These are phyloP conservation scores for Suillus sp. DNA, from an alignment of 768 basidiomycete genomes.

Conservation along the genomic window DNA sequence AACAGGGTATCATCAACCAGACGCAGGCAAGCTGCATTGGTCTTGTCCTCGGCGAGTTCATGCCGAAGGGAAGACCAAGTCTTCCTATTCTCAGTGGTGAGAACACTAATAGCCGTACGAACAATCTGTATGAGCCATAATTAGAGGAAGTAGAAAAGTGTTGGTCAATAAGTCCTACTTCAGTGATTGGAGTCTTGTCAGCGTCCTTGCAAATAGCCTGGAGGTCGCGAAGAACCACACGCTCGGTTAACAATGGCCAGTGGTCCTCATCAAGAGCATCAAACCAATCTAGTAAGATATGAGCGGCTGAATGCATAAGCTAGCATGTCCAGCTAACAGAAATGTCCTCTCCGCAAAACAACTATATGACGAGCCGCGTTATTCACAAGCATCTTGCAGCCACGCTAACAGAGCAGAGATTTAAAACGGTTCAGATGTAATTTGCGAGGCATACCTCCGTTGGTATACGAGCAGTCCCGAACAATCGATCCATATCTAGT, in stretches of 20 bases:
- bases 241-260: conserved; percentile 81
- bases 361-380: conserved; percentile 79
- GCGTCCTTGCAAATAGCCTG: conserved; percentile 90
- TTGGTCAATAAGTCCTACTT: conserved; percentile 37
- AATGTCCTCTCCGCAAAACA: conserved; percentile 88
- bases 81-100: conserved; percentile 93
- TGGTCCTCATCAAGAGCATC: conserved; percentile 86
- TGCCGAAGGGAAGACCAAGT: conserved; percentile 82
- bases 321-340: conserved; percentile 60
- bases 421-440: not conserved
- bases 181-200: conserved; percentile 73
- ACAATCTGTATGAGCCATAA: conserved; percentile 56
- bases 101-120: conserved; percentile 82
- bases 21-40: conserved; percentile 78
- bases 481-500: conserved; percentile 97
- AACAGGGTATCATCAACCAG: conserved; percentile 92
- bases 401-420: conserved; percentile 49
- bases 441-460: conserved; percentile 58
- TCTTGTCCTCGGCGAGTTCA: conserved; percentile 63
- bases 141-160: not conserved
- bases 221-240: conserved; percentile 85
- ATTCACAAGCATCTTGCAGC: conserved; percentile 85
- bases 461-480: conserved; percentile 90
- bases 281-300: conserved; percentile 76
- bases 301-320: not conserved